A percentile compares a stretch with the other conserved stretches of the same genome.
These are phyloP conservation scores for Pythium rishiriense DNA, from an alignment of 352 stramenopile genomes.

Conservation along the genomic window DNA sequence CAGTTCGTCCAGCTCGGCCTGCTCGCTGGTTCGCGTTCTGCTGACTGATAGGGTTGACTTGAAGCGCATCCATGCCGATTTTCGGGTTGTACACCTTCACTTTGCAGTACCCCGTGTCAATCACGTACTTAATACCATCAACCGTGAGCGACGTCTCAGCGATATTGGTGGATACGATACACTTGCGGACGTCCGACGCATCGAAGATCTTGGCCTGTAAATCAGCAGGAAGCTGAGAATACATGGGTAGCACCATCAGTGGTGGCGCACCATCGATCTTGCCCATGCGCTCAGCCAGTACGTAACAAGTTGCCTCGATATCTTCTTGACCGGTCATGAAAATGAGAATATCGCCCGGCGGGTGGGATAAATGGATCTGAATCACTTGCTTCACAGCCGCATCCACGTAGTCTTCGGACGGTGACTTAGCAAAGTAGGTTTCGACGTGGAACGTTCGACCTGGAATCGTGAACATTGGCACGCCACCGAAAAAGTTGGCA, in stretches of 20 bases:
- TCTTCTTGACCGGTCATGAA: conserved; percentile 99
- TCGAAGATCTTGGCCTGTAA: conserved; percentile 99
- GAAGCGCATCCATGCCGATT: conserved; percentile 98
- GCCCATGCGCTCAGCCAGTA: conserved; percentile 95
- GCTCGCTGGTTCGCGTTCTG: conserved; percentile 98
- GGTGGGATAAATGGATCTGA: conserved; percentile 97
- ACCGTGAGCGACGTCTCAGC: conserved; percentile 96
- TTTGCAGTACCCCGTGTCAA: conserved; percentile 98
- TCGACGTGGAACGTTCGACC: conserved; percentile 86
- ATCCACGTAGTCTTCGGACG: conserved; percentile 98
- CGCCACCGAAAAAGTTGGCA: conserved; percentile 95
- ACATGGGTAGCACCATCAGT: conserved; percentile 99
- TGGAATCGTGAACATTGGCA: conserved; percentile 98
- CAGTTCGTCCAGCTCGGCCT: conserved; percentile 92
- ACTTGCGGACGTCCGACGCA: conserved; percentile 93
- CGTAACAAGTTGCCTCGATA: conserved; percentile 95
- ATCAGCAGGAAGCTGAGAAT: conserved; percentile 97
- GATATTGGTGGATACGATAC: conserved; percentile 98
- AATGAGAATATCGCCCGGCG: conserved; percentile 97
- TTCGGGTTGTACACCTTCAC: conserved; percentile 99
- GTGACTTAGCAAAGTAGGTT: conserved; percentile 90
- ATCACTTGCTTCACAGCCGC: conserved; percentile 97
- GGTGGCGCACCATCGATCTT: conserved; percentile 92
- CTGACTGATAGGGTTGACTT: conserved; percentile 95
- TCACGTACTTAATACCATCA: conserved; percentile 98